Evolutionary conservation across 768 basidiomycete genomes (phyloP).

Genomic region (Termitomyces sp.): DNA sequence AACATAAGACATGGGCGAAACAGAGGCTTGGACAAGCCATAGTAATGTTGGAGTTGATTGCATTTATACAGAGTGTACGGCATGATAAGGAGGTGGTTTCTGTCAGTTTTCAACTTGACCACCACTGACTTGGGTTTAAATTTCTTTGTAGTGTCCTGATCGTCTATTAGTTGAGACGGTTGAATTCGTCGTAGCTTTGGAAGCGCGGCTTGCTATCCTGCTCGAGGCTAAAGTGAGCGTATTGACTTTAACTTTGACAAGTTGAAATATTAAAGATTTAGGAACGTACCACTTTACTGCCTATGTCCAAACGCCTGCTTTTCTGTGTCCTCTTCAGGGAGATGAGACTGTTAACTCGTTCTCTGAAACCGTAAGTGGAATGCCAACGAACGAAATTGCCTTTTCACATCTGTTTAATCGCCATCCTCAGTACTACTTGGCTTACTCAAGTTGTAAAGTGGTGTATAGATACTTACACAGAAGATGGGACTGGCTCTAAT

Average conservation of each 20-base stretch:
- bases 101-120: constrained; percentile 19
- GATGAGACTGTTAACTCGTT: constrained; percentile 56
- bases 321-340: constrained; percentile 59
- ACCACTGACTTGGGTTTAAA: neutral
- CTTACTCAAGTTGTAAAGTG: constrained; percentile 36
- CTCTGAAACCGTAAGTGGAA: constrained; percentile 51
- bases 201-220: constrained; percentile 47
- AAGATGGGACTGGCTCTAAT: constrained; percentile 31
- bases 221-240: constrained; percentile 51
- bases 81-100: constrained; percentile 33
- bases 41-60: constrained; percentile 57
- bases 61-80: constrained; percentile 38
- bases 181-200: constrained; percentile 50
- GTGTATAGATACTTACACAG: constrained; percentile 32
- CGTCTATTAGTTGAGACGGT: constrained; percentile 22
- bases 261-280: constrained; percentile 15
- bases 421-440: constrained; percentile 36
- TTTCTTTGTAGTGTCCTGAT: constrained; percentile 20
- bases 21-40: constrained; percentile 59
- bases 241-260: neutral
- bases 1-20: constrained; percentile 32
- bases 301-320: constrained; percentile 54
- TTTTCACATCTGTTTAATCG: neutral
- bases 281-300: constrained; percentile 48
- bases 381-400: neutral